Evolutionary conservation across 2,329 filamentous ascomycete genomes (phyloP), one percentile per base, ranked within the genome.

Genomic region (Ceratocystis albifundus): DNA sequence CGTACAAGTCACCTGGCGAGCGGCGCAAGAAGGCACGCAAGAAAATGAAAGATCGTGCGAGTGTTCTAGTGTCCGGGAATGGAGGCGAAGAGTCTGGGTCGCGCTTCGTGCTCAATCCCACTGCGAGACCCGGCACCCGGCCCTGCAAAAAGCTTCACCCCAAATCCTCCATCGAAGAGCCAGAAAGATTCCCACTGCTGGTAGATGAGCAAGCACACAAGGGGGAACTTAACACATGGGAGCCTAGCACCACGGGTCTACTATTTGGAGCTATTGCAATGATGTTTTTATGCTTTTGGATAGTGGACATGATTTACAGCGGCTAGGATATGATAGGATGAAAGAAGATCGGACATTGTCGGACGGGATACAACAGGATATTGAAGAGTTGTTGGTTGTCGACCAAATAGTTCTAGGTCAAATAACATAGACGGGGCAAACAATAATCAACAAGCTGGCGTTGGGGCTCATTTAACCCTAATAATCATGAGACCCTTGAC

Each of bases 1-100:
- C 64, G 2, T 65, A 65, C 44, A 45, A 20, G 25, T 44, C 64
- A 8, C 64, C 64, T 4, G 44, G 53, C 12, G 44, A 65, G 41
- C 53, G 57, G 10, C 64, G 55, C 25, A 65, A 65, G 64, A 65
- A 61, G 57, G 44, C 44, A 8, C 64, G 64, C 53, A 61, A 59
- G 55, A 59, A 48, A 44, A 57, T 57, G 53, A 57, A 57, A 28
- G 53, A 57, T n/a, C 53, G 53, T 15, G 30, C 22, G 22, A 57
- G 28, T 28, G 6, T 57, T 3, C 25, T 57, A 12, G 53, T 15
- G 22, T 28, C 28, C 10, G 22, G 53, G 17, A 28, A 28, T 30
- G 10, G 53, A 15, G 53, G 53, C 10, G 20, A 28, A 6, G 53
- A 57, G 17, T 28, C 53, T 15, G 22, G 32, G 53, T 32, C 22